A percentile compares a stretch with the other conserved stretches of the same genome.
Evolutionary conservation across 73 alveolate genomes (phyloP).

Genomic region (Diophrys appendiculata): DNA sequence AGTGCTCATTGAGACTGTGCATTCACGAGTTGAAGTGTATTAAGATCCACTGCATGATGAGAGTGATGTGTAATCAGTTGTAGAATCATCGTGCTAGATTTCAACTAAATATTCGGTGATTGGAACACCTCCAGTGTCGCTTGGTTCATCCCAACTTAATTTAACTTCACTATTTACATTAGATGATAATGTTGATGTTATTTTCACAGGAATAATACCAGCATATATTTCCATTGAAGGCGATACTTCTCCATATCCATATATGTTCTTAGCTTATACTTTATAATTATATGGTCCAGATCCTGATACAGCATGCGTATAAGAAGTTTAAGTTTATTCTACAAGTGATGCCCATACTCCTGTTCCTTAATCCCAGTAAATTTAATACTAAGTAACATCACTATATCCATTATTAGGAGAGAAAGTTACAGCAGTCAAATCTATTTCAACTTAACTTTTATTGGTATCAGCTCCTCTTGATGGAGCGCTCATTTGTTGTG

Average conservation of each 20-base stretch:
- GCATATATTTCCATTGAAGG: no score
- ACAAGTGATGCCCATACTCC: no score
- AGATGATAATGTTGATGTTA: no score
- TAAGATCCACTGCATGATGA: slow-evolving; percentile 35
- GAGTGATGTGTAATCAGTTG: not conserved
- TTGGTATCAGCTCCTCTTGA: slow-evolving; percentile 34
- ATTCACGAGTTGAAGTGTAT: not conserved
- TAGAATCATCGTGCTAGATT: not conserved
- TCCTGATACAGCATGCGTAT: not conserved
- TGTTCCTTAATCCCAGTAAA: not conserved
- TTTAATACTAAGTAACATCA: not conserved
- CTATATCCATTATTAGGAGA: slow-evolving; percentile 2
- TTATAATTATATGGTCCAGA: no score
- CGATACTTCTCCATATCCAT: no score
- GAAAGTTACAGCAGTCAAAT: not conserved
- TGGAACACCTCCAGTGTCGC: no score
- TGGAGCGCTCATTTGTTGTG: slow-evolving; percentile 38
- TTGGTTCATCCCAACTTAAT: no score
- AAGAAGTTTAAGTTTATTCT: no score
- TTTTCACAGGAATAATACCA: no score
- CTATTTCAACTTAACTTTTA: slow-evolving; percentile 30
- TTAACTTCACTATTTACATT: no score
- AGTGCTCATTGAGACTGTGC: slow-evolving; percentile 46
- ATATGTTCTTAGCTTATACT: no score
- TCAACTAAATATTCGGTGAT: no score